Evolutionary conservation across 768 basidiomycete species (phyloP).

Genomic region (Pilatotrama ljubarskyi): DNA sequence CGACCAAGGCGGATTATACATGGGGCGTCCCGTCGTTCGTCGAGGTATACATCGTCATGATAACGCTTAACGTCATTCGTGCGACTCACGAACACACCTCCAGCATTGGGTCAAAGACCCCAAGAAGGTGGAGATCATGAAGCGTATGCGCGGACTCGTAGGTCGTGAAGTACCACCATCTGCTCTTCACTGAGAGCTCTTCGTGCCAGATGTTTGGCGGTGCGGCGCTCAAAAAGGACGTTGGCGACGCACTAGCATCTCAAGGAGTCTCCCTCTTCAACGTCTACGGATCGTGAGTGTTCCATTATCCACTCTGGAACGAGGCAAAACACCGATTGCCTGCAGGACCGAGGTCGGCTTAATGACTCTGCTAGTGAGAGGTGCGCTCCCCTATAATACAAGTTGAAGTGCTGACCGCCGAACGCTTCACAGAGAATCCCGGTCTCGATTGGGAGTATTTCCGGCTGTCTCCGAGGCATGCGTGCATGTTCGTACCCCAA

Average conservation of each 20-base stretch:
- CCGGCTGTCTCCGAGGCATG: not conserved
- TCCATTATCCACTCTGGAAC: not conserved
- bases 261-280: slow-evolving; percentile 3
- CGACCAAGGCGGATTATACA: not conserved
- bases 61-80: not conserved
- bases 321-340: not conserved
- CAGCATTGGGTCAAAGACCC: slow-evolving; percentile 20
- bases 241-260: slow-evolving; percentile 9
- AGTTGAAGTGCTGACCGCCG: no score
- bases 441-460: slow-evolving; percentile 11
- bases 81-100: not conserved
- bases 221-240: slow-evolving; percentile 4
- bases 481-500: not conserved
- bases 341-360: slow-evolving; percentile 1
- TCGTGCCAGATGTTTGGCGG: not conserved
- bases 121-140: slow-evolving; percentile 11
- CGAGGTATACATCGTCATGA: no score
- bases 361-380: not conserved
- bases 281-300: slow-evolving; percentile 4
- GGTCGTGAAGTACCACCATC: not conserved
- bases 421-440: not conserved
- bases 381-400: not conserved
- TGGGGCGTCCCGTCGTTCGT: slow-evolving; percentile 13
- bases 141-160: slow-evolving; percentile 13
- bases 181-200: not conserved